Evolutionary conservation across 768 basidiomycete genomes (phyloP), one percentile per base, ranked within the genome.

Genomic region (Suillus tomentosus): DNA sequence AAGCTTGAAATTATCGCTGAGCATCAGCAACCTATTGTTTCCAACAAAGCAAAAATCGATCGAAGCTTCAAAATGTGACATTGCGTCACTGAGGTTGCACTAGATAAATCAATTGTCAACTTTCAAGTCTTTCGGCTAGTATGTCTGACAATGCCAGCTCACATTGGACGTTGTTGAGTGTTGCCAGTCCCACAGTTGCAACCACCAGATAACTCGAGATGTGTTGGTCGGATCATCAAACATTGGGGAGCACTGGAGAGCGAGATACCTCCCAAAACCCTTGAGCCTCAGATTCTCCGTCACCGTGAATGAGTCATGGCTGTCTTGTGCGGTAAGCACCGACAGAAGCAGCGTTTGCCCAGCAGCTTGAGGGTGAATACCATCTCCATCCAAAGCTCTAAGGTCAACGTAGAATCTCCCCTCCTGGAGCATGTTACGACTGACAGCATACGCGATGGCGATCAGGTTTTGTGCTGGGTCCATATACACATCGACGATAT

Each of bases 141-240:
- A 27, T 50, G 3, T 61, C 17, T 34, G 24, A 27, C 15, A 6
- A 61, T 56, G 50, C 24, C 24, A 15, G 4, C 27, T 62, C 42
- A 54, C 62, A 43, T 42, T 59, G 40, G 56, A 42, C 15, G 42
- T 59, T 36, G 19, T 62, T 8, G 53, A 62, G 11, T 42, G 55
- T n/a, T 62, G 42, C 62, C 62, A 58, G 42, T 62, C 45, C 62
- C 62, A 62, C 11, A 62, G 9, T 11, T 62, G 62, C 19, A 62
- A 24, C 22, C 22, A 58, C 62, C 55, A 62, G n/a, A 19, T 15
- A 17, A 15, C 53, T 17, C 15, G 10, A 36, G 6, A 15, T 19
- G 31, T 24, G 22, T 31, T 15, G 22, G 6, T 10, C 13, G 24
- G 24, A 50, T 50, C 31, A 27, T 42, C 17, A 19, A 22, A 9